Base-by-base conservation (phyloP, 1,284 basidiomycete genomes). In the Sphaerobolus stellatus region DNA sequence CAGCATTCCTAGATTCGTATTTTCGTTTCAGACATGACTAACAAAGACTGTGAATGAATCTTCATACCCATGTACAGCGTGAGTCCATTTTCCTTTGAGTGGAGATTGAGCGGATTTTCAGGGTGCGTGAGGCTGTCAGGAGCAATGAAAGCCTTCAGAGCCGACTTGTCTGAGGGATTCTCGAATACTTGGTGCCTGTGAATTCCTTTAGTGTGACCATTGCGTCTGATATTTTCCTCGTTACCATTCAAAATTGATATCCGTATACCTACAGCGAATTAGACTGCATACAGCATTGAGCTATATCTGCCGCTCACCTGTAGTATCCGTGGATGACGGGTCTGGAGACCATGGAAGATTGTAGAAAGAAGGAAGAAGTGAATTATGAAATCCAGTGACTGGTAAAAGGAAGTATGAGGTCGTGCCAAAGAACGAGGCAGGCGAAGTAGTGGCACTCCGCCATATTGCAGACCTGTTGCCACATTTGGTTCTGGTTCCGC, bases 161-260 rank as follows among this genome's bases (percentile, higher is more conserved):
- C 81, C 48, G 74, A 76, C n/a, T 73, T 71, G 63, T 88, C 82
- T 27, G 78, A 77, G 22, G 65, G 68, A 61, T 80, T 69, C 3
- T 72, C 69, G 25, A 82, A 66, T 0, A 69, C 73, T 58, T 75
- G 67, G 51, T 76, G 70, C 79, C 79, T 81, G 33, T 29, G 33
- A 8, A 20, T 28, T 28, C 4, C 60, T 14, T 24, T 14, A 43
- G 28, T 13, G 18, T 43, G 41, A 43, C 22, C 3, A 43, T 43
- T 36, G 33, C 33, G 33, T 36, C 18, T 36, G 18, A 11, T 11
- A 11, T 11, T 11, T 36, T 11, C 18, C 18, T 8, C n/a, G 38
- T 38, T 60, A 84, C 86, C 87, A 89, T 66, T 88, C 76, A 48
- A 83, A 90, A 77, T 81, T 85, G 48, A 91, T 85, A 67, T 91